Evolutionary conservation across 371 early-diverging fungal species (phyloP).

Genomic region (Mucor velutinosus): DNA sequence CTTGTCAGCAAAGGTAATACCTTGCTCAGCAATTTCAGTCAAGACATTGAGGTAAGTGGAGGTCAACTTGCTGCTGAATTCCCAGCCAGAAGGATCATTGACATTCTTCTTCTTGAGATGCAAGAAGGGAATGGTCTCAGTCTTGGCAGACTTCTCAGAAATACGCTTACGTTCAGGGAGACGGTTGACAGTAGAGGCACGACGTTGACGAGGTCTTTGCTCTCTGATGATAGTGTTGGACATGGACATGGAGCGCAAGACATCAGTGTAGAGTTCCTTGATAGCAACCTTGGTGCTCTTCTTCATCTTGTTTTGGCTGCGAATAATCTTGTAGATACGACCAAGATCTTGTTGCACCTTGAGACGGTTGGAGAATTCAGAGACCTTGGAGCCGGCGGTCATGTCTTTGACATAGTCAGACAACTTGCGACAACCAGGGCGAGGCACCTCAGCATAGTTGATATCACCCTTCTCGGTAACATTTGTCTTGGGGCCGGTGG

Average conservation of each 20-base stretch:
- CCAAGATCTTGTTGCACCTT: conserved; percentile 79
- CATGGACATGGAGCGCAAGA: conserved; percentile 76
- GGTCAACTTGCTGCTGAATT: conserved; percentile 74
- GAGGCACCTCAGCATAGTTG: conserved; percentile 78
- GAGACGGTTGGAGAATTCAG: conserved; percentile 71
- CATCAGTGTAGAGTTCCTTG: conserved; percentile 73
- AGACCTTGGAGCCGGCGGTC: conserved; percentile 71
- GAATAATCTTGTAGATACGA: conserved; percentile 80
- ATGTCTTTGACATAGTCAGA: conserved; percentile 74
- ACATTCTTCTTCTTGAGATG: conserved; percentile 71
- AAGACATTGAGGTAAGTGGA: conserved; percentile 76
- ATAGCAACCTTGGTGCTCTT: conserved; percentile 72
- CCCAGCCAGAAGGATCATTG: conserved; percentile 69
- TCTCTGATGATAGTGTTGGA: conserved; percentile 68
- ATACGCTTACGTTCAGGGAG: conserved; percentile 52
- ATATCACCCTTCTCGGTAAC: conserved; percentile 84
- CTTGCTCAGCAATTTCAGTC: conserved; percentile 70
- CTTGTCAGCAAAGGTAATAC: conserved; percentile 81
- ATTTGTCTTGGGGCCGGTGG: conserved; percentile 82
- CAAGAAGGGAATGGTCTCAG: conserved; percentile 80
- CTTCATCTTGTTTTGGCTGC: conserved; percentile 75
- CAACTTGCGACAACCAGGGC: conserved; percentile 67
- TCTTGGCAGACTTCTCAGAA: conserved; percentile 53
- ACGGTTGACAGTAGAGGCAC: conserved; percentile 50
- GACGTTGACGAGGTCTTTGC: conserved; percentile 51